phyloP scores from a whole-genome alignment of 371 early-diverging fungal genomes.

The Mortierella sp. region DNA sequence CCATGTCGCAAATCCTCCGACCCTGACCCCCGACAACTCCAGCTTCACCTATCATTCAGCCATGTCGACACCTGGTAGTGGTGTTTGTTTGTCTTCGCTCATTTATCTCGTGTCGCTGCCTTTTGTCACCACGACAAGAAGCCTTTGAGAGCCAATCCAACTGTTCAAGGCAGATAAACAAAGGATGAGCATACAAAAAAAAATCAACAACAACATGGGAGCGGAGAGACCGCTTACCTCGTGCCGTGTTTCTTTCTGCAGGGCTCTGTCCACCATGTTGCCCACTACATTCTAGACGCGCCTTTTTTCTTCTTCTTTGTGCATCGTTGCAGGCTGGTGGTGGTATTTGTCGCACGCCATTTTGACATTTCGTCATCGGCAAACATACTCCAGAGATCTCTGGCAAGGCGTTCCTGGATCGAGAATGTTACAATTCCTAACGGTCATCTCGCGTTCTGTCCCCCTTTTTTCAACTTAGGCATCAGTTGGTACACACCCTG shows the following conservation, averaged over 20 bases:
- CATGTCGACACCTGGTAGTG: background rate
- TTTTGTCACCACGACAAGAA: background rate
- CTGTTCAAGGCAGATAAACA: slow-evolving; percentile 1
- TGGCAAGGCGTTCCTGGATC: background rate
- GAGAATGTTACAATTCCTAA: background rate
- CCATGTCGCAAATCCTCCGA: background rate
- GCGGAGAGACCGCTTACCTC: background rate
- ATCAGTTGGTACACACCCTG: background rate
- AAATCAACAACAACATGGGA: background rate
- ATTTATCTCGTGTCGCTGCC: slow-evolving; percentile 4
- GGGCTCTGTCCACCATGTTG: background rate
- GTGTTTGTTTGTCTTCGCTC: background rate
- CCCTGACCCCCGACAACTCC: background rate
- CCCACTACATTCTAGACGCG: background rate
- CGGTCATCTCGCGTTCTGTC: background rate
- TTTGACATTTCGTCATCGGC: background rate
- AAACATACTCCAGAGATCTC: background rate
- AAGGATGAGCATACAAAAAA: background rate
- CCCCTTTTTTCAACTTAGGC: background rate
- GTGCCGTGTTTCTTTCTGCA: background rate
- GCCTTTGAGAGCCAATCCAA: slow-evolving; percentile 3
- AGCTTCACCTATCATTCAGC: background rate
- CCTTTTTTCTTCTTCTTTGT: background rate
- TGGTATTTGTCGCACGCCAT: background rate
- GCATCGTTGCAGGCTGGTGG: background rate